These are phyloP conservation scores for Stramenopiles sp. DNA, from an alignment of 352 stramenopile species.

Conservation along the genomic window DNA sequence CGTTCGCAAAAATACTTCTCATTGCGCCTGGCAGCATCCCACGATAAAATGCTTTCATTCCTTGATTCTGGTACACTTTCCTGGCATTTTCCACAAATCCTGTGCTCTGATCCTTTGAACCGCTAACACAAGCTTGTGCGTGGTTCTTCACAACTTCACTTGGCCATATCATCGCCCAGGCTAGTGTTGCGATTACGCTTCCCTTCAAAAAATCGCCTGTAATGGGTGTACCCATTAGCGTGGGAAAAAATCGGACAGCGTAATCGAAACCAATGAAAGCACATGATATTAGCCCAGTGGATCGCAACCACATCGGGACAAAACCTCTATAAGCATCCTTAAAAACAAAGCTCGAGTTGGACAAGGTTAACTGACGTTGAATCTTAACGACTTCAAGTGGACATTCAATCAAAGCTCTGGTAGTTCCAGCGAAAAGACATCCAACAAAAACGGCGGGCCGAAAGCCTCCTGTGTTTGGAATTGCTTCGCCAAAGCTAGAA, in stretches of 20 bases:
- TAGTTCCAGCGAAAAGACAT: not conserved
- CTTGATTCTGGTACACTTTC: not conserved
- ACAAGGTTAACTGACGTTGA: not conserved
- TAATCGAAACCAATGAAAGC: not conserved
- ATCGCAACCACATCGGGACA: not conserved
- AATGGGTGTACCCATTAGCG: not conserved
- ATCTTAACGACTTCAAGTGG: not conserved
- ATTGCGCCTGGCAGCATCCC: not conserved
- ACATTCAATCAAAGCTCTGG: not conserved
- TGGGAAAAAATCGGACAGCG: not conserved
- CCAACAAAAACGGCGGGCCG: not conserved
- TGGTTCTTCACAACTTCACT: not conserved
- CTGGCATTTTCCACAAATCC: not conserved
- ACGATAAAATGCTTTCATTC: not conserved
- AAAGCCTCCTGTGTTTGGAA: not conserved
- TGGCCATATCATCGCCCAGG: not conserved
- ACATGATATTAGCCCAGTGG: not conserved
- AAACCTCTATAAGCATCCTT: not conserved
- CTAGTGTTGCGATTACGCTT: not conserved
- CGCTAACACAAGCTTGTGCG: not conserved
- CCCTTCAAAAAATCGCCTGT: not conserved
- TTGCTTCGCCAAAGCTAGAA: not conserved
- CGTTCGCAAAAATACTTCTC: not conserved
- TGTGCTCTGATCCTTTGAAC: not conserved
- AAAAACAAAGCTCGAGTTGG: not conserved